Evolutionary conservation across 768 basidiomycete genomes (phyloP).

Genomic region (Solioccasus polychromus): DNA sequence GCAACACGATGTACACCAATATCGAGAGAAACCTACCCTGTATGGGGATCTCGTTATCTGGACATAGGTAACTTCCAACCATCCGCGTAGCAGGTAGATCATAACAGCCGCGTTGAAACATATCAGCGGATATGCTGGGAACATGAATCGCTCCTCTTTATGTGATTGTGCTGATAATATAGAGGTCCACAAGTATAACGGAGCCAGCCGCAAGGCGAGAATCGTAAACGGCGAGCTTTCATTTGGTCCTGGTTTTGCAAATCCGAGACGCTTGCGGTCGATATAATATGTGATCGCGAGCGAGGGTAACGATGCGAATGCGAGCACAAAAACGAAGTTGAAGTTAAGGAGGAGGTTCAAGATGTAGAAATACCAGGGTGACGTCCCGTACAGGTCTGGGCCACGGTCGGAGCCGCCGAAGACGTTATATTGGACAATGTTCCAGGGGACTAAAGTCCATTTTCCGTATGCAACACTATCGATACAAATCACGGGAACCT

Average conservation of each 20-base stretch:
- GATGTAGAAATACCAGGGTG: slow-evolving; percentile 83
- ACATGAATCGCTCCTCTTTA: slow-evolving; percentile 99
- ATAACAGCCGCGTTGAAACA: slow-evolving; percentile 95
- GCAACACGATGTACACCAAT: neutral
- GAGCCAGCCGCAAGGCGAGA: slow-evolving; percentile 74
- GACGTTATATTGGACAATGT: slow-evolving; percentile 91
- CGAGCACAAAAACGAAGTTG: slow-evolving; percentile 81
- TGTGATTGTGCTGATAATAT: slow-evolving; percentile 83
- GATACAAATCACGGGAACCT: slow-evolving; percentile 82
- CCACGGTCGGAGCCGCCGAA: slow-evolving; percentile 78
- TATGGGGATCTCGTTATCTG: slow-evolving; percentile 81
- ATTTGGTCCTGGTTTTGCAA: slow-evolving; percentile 44
- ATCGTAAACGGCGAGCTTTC: slow-evolving; percentile 80
- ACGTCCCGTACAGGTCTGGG: slow-evolving; percentile 91
- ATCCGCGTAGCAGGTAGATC: slow-evolving; percentile 80
- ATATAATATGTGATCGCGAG: slow-evolving; percentile 69
- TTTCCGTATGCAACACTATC: slow-evolving; percentile 88
- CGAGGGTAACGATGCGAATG: slow-evolving; percentile 76
- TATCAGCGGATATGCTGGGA: slow-evolving; percentile 85
- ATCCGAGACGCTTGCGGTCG: slow-evolving; percentile 75
- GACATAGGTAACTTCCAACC: slow-evolving; percentile 78
- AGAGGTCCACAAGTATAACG: slow-evolving; percentile 86
- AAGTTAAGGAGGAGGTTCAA: slow-evolving; percentile 92
- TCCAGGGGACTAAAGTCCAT: slow-evolving; percentile 80
- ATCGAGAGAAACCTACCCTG: slow-evolving; percentile 48